Evolutionary conservation across 139 green algal genomes (phyloP).

Genomic region (Axilococcus clingmanii): DNA sequence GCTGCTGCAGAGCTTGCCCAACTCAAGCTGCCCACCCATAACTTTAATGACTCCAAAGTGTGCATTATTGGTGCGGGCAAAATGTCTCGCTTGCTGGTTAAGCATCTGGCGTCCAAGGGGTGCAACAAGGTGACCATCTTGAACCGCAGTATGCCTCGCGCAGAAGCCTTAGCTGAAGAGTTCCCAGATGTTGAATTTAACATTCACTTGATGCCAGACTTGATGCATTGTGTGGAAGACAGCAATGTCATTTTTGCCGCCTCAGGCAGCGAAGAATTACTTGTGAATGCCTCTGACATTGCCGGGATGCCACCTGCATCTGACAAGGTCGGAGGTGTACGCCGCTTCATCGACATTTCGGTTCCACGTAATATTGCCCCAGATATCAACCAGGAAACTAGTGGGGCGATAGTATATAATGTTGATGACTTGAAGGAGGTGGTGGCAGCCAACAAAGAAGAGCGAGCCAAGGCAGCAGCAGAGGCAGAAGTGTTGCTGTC

Average conservation of each 20-base stretch:
- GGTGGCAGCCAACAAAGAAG: constrained; percentile 92
- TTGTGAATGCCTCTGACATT: constrained; percentile 65
- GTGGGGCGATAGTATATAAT: constrained; percentile 86
- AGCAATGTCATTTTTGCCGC: constrained; percentile 91
- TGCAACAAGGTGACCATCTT: constrained; percentile 84
- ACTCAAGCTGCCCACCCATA: constrained; percentile 91
- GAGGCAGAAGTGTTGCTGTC: constrained; percentile 57
- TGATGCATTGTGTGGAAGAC: constrained; percentile 69
- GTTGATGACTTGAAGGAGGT: constrained; percentile 99
- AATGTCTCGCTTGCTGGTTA: constrained; percentile 96
- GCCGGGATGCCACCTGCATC: constrained; percentile 11
- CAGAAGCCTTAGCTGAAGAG: constrained; percentile 81
- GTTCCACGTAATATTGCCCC: constrained; percentile 93
- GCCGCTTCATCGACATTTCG: constrained; percentile 95
- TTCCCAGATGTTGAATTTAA: constrained; percentile 93
- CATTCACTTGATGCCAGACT: constrained; percentile 86
- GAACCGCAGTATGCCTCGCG: constrained; percentile 82
- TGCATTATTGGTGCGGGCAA: constrained; percentile 97
- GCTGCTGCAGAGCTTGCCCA: constrained; percentile 94
- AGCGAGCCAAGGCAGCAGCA: constrained; percentile 50
- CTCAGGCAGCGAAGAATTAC: constrained; percentile 73
- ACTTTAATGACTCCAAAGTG: constrained; percentile 63
- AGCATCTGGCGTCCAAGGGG: constrained; percentile 94
- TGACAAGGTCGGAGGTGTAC: constrained; percentile 54
- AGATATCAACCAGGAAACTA: constrained; percentile 57